These are phyloP conservation scores for Didymella glomerata DNA, from an alignment of 2,329 filamentous ascomycete genomes.

Conservation along the genomic window DNA sequence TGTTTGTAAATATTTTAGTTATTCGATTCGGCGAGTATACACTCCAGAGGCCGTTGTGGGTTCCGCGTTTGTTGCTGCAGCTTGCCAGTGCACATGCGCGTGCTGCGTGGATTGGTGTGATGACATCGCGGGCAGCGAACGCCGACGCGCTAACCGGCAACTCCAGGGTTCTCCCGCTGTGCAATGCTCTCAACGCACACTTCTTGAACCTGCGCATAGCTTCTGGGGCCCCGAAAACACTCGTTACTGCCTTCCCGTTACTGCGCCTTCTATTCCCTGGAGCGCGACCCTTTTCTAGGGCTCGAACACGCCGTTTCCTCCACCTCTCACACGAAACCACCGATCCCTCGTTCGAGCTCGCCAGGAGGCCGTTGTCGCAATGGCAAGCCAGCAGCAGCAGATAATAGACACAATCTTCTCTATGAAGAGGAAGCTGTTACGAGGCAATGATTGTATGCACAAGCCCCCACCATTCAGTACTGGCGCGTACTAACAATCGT, in stretches of 20 bases:
- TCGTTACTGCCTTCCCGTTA: not conserved
- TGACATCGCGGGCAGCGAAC: conserved; percentile 16
- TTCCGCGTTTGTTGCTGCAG: conserved; percentile 15
- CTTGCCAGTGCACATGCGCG: conserved; percentile 16
- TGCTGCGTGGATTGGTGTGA: conserved; percentile 5
- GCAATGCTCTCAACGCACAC: conserved; percentile 15
- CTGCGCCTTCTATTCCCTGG: not conserved
- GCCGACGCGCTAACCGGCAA: conserved; percentile 21
- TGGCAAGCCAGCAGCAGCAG: conserved; percentile 53
- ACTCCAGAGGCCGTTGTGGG: not conserved
- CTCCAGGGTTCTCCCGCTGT: conserved; percentile 21
- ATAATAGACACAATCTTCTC: conserved; percentile 52
- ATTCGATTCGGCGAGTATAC: too few relatives aligned
- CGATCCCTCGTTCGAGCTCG: conserved; percentile 30
- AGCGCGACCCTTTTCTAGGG: conserved; percentile 1
- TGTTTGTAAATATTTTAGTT: not conserved
- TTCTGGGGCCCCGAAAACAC: not conserved
- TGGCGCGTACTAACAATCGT: conserved; percentile 26
- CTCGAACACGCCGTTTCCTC: not conserved
- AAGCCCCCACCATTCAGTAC: not conserved
- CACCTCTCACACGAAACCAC: conserved; percentile 6
- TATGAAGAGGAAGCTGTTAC: conserved; percentile 50
- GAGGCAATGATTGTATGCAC: conserved; percentile 46
- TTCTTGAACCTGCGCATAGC: conserved; percentile 14
- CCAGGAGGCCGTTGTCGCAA: conserved; percentile 35